Evolutionary conservation across 352 stramenopile species (phyloP).

Genomic region (Pythium sp.): DNA sequence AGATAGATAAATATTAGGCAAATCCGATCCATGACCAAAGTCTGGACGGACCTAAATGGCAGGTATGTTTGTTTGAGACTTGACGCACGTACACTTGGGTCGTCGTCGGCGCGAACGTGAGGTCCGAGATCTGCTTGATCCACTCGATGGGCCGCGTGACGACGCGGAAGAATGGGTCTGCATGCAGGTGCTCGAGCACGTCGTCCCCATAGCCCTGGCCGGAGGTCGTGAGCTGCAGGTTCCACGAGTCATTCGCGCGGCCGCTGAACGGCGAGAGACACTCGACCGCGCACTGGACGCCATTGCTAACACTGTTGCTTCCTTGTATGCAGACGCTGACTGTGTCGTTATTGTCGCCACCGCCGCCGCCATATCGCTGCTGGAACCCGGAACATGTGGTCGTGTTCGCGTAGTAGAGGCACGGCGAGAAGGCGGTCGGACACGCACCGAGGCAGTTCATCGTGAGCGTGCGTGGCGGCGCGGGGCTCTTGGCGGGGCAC

Average conservation of each 20-base stretch:
- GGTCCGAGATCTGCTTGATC: constrained; percentile 23
- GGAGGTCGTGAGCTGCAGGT: constrained; percentile 30
- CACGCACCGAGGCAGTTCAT: constrained; percentile 29
- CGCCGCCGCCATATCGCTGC: constrained; percentile 3
- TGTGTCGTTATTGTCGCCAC: background rate
- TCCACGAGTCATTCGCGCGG: constrained; percentile 20
- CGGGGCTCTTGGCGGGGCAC: constrained; percentile 9
- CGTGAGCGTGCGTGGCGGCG: constrained; percentile 17
- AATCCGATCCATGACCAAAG: background rate
- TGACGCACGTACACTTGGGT: constrained; percentile 25
- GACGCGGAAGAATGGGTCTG: constrained; percentile 27
- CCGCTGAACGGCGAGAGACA: constrained; percentile 37
- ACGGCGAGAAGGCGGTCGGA: constrained; percentile 17
- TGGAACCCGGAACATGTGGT: constrained; percentile 14
- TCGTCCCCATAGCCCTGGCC: constrained; percentile 29
- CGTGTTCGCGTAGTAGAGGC: constrained; percentile 20
- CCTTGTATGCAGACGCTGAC: constrained; percentile 16
- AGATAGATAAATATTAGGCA: background rate
- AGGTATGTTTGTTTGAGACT: background rate
- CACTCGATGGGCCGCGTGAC: constrained; percentile 22
- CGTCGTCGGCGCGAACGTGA: constrained; percentile 29
- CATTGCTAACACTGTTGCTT: background rate
- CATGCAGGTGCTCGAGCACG: constrained; percentile 10
- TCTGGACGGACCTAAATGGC: background rate
- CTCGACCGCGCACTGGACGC: constrained; percentile 29